These are phyloP conservation scores for Teratosphaeriaceae sp. DNA, from an alignment of 2,329 filamentous ascomycete genomes.

Conservation along the genomic window DNA sequence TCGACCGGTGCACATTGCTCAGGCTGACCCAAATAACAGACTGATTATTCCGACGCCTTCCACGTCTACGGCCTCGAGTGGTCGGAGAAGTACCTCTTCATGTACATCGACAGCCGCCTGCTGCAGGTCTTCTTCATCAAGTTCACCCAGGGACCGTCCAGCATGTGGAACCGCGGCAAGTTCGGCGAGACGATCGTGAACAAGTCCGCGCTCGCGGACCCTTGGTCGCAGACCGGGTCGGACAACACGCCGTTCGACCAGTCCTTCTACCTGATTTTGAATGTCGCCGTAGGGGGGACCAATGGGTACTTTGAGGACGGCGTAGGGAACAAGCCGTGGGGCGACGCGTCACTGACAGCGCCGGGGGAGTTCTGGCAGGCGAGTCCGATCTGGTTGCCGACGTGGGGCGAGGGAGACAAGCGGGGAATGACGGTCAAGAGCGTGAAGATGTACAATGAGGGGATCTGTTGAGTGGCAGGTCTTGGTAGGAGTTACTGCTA, in stretches of 20 bases:
- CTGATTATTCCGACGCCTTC: constrained; percentile 61
- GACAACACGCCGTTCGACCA: constrained; percentile 4
- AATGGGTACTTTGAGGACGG: constrained; percentile 3
- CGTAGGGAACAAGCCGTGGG: constrained; percentile 2
- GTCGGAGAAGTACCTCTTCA: constrained; percentile 2
- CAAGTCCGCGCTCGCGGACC: neutral
- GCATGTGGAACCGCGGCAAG: constrained; percentile 2
- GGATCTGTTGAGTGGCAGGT: neutral
- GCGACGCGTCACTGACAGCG: neutral
- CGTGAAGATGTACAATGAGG: constrained; percentile 4
- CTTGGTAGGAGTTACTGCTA: neutral
- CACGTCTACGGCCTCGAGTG: constrained; percentile 53
- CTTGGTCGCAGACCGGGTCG: neutral
- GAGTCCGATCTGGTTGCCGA: neutral
- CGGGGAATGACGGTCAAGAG: constrained; percentile 1
- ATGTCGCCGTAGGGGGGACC: constrained; percentile 2
- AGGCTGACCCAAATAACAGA: no score
- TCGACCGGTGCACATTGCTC: no score
- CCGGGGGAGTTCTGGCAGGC: constrained; percentile 2
- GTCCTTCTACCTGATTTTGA: constrained; percentile 2
- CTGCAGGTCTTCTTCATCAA: constrained; percentile 3
- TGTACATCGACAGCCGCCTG: constrained; percentile 1
- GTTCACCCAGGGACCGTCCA: neutral
- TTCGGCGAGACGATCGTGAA: constrained; percentile 1
- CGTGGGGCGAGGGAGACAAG: neutral